Evolutionary conservation across 2,329 filamentous ascomycete genomes (phyloP).

Genomic region (Fusarium veterinarium): DNA sequence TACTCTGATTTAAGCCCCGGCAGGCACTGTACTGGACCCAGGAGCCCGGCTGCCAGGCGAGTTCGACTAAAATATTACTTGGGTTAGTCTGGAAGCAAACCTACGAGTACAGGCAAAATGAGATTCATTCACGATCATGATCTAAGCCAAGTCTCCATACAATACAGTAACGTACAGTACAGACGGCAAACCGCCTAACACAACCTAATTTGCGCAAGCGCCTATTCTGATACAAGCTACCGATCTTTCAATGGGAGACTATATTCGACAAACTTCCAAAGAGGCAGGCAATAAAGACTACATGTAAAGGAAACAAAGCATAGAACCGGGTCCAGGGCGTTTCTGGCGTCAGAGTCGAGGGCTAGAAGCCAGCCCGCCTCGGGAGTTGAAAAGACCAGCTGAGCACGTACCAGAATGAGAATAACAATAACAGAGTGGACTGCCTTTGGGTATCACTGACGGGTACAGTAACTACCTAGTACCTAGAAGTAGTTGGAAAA

Average conservation of each 20-base stretch:
- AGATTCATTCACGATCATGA: background rate
- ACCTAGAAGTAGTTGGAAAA: background rate
- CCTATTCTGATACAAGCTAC: background rate
- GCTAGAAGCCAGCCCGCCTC: slow-evolving; percentile 15
- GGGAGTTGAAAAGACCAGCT: slow-evolving; percentile 30
- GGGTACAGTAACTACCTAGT: background rate
- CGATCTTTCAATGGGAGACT: background rate
- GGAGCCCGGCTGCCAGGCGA: background rate
- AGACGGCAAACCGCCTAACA: background rate
- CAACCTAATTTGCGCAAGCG: background rate
- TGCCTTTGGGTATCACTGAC: slow-evolving; percentile 1
- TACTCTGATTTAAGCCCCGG: background rate
- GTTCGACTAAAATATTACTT: background rate
- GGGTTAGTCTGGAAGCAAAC: background rate
- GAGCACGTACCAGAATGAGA: slow-evolving; percentile 29
- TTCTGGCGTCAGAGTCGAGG: slow-evolving; percentile 34
- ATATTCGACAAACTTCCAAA: background rate
- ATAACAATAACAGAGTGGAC: slow-evolving; percentile 3
- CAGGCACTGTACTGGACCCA: background rate
- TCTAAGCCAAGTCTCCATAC: background rate
- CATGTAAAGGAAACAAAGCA: slow-evolving; percentile 11
- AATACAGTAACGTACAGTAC: background rate
- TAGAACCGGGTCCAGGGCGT: slow-evolving; percentile 14
- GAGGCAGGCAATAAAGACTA: background rate
- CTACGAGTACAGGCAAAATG: background rate